A percentile compares a stretch with the other conserved stretches of the same genome.
phyloP scores from a whole-genome alignment of 2,329 filamentous ascomycete genomes.

The Ophiosphaerella narmari region DNA sequence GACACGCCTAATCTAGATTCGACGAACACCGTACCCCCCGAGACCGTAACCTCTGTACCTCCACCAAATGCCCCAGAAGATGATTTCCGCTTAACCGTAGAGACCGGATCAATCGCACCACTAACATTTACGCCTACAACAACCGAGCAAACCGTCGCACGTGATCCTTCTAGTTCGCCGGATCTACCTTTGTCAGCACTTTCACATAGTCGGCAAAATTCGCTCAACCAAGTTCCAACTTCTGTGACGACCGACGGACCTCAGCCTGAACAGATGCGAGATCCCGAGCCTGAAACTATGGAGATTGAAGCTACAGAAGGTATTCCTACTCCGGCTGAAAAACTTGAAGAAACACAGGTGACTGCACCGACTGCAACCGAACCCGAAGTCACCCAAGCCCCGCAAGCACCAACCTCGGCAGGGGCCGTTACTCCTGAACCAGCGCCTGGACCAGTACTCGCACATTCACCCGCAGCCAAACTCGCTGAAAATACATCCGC shows the following conservation, averaged over 20 bases:
- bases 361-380: not conserved
- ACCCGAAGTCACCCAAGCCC: not conserved
- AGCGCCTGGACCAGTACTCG: not conserved
- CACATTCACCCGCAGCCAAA: too few species aligned
- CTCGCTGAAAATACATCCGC: constrained; percentile 11
- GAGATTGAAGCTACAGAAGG: not conserved
- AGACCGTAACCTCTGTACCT: constrained; percentile 2
- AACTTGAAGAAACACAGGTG: constrained; percentile 1
- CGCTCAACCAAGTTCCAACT: constrained; percentile 33
- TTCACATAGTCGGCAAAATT: constrained; percentile 47
- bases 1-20: constrained; percentile 18
- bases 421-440: not conserved
- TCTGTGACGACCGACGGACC: constrained; percentile 10
- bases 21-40: constrained; percentile 7
- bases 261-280: not conserved
- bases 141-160: constrained; percentile 9
- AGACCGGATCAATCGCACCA: constrained; percentile 10
- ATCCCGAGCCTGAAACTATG: constrained; percentile 4
- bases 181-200: constrained; percentile 47
- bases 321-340: constrained; percentile 2
- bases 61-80: not conserved
- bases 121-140: constrained; percentile 7
- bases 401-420: not conserved
- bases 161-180: constrained; percentile 48
- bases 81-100: constrained; percentile 2